Evolutionary conservation across 208 protist genomes (phyloP), one percentile per base, ranked within the genome.

Genomic region (Leishmania lainsoni): DNA sequence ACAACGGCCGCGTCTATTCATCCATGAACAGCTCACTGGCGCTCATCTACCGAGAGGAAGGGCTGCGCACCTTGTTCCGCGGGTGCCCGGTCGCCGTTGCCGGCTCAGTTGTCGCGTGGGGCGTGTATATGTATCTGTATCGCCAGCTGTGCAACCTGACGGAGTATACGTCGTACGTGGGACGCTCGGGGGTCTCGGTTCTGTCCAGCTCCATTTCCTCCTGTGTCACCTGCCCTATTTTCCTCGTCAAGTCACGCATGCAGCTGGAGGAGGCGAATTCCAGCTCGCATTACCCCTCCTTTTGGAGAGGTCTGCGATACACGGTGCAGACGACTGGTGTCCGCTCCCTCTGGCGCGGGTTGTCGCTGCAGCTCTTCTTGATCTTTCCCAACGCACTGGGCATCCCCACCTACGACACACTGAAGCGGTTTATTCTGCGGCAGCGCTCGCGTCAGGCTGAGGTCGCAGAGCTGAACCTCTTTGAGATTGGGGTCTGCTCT

Each of bases 221-320:
- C 45, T 84, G 87, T 54, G 58, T 91, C 5, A 81, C 79, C 12
- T 90, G 80, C 45, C 92, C 92, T 1, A 91, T 96, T 20, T 96
- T 93, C 42, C 81, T 96, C 10, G 81, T 96, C 79, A 96, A 96
- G 80, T 90, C 91, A 0, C 89, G 92, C 72, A 96, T 96, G 92
- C 92, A 96, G 87, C 81, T 93, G 29, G 92, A 98, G 83, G 93
- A 96, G 80, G 29, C 79, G 16, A 45, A 86, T 61, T 56, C 65
- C 51, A 81, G 79, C 39, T 59, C 32, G 48, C 73, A 91, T 80
- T 97, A 97, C 81, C 83, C 78, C n/a, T 89, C 87, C n/a, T 96
- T 97, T 79, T 81, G 83, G 61, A 52, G 42, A 14, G 92, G 92
- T 12, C 12, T 96, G 0, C 75, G 65, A 16, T 84, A 96, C 80